These are phyloP conservation scores for Ambrosia trifida DNA, from an alignment of 129 eudicot species.

Conservation along the genomic window DNA sequence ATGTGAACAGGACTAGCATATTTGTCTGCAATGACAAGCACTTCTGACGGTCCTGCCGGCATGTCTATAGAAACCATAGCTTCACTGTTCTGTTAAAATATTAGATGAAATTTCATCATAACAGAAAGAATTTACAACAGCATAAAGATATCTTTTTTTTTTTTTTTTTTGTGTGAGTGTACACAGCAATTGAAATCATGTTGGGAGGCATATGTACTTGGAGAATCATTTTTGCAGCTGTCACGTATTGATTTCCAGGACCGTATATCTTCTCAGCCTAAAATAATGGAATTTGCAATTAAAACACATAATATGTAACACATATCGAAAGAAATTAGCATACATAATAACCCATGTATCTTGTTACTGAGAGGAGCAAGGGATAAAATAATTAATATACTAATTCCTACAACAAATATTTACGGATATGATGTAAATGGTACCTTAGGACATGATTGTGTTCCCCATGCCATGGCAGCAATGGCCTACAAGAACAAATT, in stretches of 20 bases:
- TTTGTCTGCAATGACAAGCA: conserved; percentile 96
- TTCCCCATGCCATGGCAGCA: conserved; percentile 99
- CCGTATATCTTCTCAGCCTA: conserved; percentile 98
- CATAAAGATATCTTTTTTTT: not conserved
- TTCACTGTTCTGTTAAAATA: conserved; percentile 78
- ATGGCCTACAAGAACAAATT: conserved; percentile 67
- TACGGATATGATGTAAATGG: conserved; percentile 2
- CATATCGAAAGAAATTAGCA: not conserved
- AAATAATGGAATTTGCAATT: conserved; percentile 22
- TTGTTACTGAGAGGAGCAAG: not conserved
- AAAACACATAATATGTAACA: not conserved
- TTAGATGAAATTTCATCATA: conserved; percentile 8
- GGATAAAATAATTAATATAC: not conserved
- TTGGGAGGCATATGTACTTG: conserved; percentile 52
- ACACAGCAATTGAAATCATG: not conserved
- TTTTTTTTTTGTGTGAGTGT: not conserved
- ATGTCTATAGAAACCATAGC: conserved; percentile 99
- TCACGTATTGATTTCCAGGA: conserved; percentile 99
- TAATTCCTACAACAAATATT: not conserved
- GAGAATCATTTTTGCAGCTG: conserved; percentile 99
- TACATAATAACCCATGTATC: not conserved
- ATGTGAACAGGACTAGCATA: conserved; percentile 87
- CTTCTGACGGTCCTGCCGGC: conserved; percentile 99
- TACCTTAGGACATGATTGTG: conserved; percentile 96
- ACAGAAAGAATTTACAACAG: conserved; percentile 2